Evolutionary conservation across 106 monocot genomes (phyloP).

Genomic region (Dioscorea dumetorum): DNA sequence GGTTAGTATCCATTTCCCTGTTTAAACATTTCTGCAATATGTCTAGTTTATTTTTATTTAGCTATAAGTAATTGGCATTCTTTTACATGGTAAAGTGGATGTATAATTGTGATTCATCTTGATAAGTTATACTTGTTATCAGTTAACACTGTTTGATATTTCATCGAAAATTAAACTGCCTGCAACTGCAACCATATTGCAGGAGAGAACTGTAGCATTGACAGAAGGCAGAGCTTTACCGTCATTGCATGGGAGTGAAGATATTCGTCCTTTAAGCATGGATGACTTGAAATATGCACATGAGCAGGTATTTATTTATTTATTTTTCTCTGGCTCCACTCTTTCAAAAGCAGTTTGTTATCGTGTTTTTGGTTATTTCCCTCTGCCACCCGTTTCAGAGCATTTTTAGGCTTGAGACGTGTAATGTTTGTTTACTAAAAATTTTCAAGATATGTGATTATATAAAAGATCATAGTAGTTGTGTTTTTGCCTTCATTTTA

Average conservation of each 20-base stretch:
- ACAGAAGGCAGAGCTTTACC: conserved; percentile 62
- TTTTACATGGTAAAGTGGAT: too few relatives aligned
- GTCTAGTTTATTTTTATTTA: too few relatives aligned
- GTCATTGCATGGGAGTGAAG: conserved; percentile 28
- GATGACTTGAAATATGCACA: conserved; percentile 80
- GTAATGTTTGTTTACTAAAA: not conserved
- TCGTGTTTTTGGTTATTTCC: too few relatives aligned
- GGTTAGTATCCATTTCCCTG: conserved; percentile 20
- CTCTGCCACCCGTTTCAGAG: not conserved
- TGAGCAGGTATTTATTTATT: conserved; percentile 57
- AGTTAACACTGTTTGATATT: too few relatives aligned
- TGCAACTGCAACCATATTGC: conserved; percentile 1
- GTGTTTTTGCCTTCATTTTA: not conserved
- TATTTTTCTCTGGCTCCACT: not conserved
- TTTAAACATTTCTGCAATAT: too few relatives aligned
- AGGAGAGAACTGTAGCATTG: conserved; percentile 66
- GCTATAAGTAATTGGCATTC: too few relatives aligned
- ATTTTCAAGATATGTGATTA: too few relatives aligned
- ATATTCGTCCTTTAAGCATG: conserved; percentile 66
- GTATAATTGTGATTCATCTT: too few relatives aligned
- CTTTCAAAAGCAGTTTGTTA: not conserved
- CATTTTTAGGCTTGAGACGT: not conserved
- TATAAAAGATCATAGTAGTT: too few relatives aligned
- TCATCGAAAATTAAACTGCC: too few relatives aligned
- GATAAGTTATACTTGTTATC: too few relatives aligned